Evolutionary conservation across 2,329 filamentous ascomycete species (phyloP).

Genomic region (Hypoxylon sp.): DNA sequence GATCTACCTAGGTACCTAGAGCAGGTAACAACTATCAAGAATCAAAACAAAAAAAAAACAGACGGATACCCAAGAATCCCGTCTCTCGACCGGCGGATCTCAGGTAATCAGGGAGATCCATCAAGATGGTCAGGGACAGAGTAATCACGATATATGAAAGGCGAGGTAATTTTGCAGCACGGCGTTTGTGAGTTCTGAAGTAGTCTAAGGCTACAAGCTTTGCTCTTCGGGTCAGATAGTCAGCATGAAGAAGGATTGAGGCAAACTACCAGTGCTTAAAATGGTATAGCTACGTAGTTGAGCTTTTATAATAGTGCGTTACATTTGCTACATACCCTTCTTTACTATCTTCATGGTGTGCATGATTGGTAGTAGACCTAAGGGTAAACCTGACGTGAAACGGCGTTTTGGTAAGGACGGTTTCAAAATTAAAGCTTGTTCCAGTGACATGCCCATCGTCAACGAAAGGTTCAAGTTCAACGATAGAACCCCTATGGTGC

Average conservation of each 20-base stretch:
- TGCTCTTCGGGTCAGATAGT: slow-evolving; percentile 1
- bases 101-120: background rate
- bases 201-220: background rate
- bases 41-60: background rate
- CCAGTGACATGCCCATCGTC: too few species aligned
- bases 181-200: slow-evolving; percentile 21
- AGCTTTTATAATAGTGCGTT: background rate
- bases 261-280: background rate
- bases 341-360: too few species aligned
- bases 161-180: slow-evolving; percentile 30
- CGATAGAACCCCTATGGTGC: too few species aligned
- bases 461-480: too few species aligned
- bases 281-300: background rate
- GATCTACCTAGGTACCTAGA: background rate
- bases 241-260: background rate
- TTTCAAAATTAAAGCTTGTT: too few species aligned
- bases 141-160: background rate
- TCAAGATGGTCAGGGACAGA: background rate
- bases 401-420: too few species aligned
- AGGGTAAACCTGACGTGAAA: too few species aligned
- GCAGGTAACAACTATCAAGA: background rate
- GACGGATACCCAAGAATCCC: background rate
- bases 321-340: background rate
- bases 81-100: background rate
- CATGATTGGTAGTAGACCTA: too few species aligned